These are phyloP conservation scores for Corylus avellana DNA, from an alignment of 306 rosid genomes.

Conservation along the genomic window DNA sequence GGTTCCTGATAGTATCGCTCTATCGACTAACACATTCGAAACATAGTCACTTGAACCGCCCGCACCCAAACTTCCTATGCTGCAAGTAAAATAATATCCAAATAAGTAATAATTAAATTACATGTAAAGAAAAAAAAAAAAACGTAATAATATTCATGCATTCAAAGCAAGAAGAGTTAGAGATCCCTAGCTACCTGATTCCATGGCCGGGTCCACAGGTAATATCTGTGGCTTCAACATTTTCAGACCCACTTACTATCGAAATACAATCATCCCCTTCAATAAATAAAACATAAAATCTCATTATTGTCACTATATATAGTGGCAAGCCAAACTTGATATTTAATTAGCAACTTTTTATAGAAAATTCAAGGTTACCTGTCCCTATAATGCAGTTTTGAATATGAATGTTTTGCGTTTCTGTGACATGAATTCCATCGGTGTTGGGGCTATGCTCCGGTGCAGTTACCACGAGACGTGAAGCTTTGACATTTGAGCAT, in stretches of 20 bases:
- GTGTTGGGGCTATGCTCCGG: conserved; percentile 83
- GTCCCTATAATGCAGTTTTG: conserved; percentile 52
- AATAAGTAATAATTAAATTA: background rate
- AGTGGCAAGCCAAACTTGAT: too few relatives aligned
- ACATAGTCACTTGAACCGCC: conserved; percentile 58
- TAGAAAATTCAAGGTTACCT: conserved; percentile 36
- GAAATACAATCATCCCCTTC: too few relatives aligned
- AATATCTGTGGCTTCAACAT: too few relatives aligned
- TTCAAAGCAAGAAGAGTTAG: too few relatives aligned
- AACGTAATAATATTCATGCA: too few relatives aligned
- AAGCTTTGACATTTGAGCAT: conserved; percentile 51
- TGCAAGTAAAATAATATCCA: conserved; percentile 19
- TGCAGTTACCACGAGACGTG: conserved; percentile 45
- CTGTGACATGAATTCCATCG: conserved; percentile 82
- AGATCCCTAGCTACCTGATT: too few relatives aligned
- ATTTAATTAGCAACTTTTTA: too few relatives aligned
- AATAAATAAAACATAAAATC: too few relatives aligned
- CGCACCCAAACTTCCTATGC: conserved; percentile 89
- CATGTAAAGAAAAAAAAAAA: too few relatives aligned
- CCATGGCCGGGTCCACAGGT: too few relatives aligned
- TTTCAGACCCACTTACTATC: too few relatives aligned
- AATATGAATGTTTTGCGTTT: conserved; percentile 46
- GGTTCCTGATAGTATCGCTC: conserved; percentile 59
- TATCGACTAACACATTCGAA: conserved; percentile 55
- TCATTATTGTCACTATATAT: too few relatives aligned